phyloP scores from a whole-genome alignment of 768 basidiomycete species.

The Psilocybe subaeruginosa region DNA sequence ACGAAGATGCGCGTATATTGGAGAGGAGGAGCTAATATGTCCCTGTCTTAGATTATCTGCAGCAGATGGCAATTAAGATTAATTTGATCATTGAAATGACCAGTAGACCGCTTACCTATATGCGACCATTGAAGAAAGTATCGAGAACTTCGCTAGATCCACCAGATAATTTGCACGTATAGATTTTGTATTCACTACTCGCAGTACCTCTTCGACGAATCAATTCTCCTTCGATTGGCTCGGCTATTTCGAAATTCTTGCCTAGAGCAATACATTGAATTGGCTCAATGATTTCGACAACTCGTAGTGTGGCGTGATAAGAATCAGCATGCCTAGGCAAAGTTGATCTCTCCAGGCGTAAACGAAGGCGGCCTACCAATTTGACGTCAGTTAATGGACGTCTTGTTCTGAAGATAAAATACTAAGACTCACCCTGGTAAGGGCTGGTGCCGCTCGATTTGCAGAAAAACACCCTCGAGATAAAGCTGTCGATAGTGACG shows the following conservation, averaged over 20 bases:
- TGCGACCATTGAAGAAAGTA: not conserved
- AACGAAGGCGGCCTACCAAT: not conserved
- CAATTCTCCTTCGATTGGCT: conserved; percentile 1
- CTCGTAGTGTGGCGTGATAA: not conserved
- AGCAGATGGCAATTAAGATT: too few relatives aligned
- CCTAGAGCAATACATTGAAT: not conserved
- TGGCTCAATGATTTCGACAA: not conserved
- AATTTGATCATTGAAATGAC: too few relatives aligned
- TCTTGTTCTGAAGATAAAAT: not conserved
- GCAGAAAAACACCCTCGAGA: not conserved
- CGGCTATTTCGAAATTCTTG: not conserved
- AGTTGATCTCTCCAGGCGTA: not conserved
- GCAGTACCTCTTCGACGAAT: not conserved
- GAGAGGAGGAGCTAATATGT: too few relatives aligned
- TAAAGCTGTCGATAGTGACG: not conserved
- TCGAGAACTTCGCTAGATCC: not conserved
- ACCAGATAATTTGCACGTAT: not conserved
- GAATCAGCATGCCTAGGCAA: not conserved
- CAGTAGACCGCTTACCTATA: not conserved
- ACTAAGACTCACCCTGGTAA: not conserved
- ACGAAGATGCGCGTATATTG: too few relatives aligned
- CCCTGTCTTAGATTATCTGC: too few relatives aligned
- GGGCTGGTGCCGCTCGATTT: not conserved
- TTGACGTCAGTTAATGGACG: not conserved
- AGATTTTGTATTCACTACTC: not conserved